Evolutionary conservation across 2,329 filamentous ascomycete genomes (phyloP), one percentile per base, ranked within the genome.

Genomic region (Aspergillus texensis): DNA sequence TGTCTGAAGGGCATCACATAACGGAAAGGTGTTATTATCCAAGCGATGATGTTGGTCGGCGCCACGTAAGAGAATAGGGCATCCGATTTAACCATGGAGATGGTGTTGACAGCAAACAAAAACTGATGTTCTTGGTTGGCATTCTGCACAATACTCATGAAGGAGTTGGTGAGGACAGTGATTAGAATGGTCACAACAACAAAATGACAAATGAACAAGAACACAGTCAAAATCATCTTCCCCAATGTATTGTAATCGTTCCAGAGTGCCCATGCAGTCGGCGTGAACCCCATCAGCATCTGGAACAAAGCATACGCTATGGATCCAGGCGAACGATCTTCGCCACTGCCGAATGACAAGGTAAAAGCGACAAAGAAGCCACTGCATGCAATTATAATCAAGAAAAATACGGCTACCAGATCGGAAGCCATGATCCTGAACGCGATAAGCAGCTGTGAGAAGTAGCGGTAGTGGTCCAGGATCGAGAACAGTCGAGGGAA

Each of bases 71-170:
- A 96, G 81, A 98, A 98, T 0, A 97, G 82, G 0, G 93, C 91
- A 75, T 98, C 94, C n/a, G 95, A 97, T 78, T 97, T 98, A 68
- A 97, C 94, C 92, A 97, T 96, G 5, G 93, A 96, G 57, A 97
- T 96, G 5, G 94, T 96, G 74, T 97, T 98, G 76, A 98, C 93
- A 0, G 94, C 94, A 73, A 98, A 97, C 2, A 97, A 80, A 74
- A 97, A 97, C 68, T 89, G 88, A 70, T 97, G 94, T 78, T 97
- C 94, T 75, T 97, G 91, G 60, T 93, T 92, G 9, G 94, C 93
- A 74, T 97, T 97, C 58, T 93, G 93, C 2, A 95, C 92, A 74
- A 97, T 94, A 1, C 91, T 89, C 91, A 96, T 96, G 81, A 97
- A 98, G 0, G 92, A 96, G 74, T 97, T 97, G 6, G 94, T 96